Percentiles rank a stretch among this genome's conserved stretches.
phyloP scores from a whole-genome alignment of 2,329 filamentous ascomycete genomes.

The Apiospora hydei region DNA sequence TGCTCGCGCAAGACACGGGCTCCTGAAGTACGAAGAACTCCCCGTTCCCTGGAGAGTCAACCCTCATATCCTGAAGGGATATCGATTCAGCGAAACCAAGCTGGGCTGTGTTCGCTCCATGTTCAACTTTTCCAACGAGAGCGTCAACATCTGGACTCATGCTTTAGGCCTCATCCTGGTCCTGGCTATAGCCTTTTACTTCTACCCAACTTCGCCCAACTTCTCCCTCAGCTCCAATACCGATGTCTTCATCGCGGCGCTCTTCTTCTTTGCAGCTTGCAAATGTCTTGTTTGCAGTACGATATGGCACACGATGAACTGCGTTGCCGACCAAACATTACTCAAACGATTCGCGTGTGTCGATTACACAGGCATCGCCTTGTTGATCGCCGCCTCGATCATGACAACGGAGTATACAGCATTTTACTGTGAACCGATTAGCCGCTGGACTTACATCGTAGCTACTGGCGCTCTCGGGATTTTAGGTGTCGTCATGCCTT shows the following conservation, averaged over 20 bases:
- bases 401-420: slow-evolving; percentile 98
- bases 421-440: slow-evolving; percentile 95
- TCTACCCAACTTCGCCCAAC: slow-evolving; percentile 88
- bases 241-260: slow-evolving; percentile 87
- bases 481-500: slow-evolving; percentile 89
- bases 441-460: slow-evolving; percentile 85
- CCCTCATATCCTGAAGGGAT: slow-evolving; percentile 88
- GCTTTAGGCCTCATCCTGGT: slow-evolving; percentile 88
- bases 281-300: slow-evolving; percentile 95
- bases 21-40: slow-evolving; percentile 89
- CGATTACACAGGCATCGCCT: slow-evolving; percentile 96
- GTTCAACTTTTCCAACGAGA: slow-evolving; percentile 88
- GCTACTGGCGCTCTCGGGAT: slow-evolving; percentile 83
- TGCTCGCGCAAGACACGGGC: slow-evolving; percentile 74
- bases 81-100: slow-evolving; percentile 93
- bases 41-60: slow-evolving; percentile 94
- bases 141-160: slow-evolving; percentile 98
- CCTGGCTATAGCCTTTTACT: slow-evolving; percentile 89
- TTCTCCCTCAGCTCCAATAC: slow-evolving; percentile 87
- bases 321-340: slow-evolving; percentile 86
- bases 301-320: slow-evolving; percentile 99
- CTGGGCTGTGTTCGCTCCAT: slow-evolving; percentile 83
- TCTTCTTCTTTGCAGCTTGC: slow-evolving; percentile 96
- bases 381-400: slow-evolving; percentile 94
- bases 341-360: slow-evolving; percentile 97